Evolutionary conservation across 164 flowering plant species (phyloP).

Genomic region (Hamamelis virginiana): DNA sequence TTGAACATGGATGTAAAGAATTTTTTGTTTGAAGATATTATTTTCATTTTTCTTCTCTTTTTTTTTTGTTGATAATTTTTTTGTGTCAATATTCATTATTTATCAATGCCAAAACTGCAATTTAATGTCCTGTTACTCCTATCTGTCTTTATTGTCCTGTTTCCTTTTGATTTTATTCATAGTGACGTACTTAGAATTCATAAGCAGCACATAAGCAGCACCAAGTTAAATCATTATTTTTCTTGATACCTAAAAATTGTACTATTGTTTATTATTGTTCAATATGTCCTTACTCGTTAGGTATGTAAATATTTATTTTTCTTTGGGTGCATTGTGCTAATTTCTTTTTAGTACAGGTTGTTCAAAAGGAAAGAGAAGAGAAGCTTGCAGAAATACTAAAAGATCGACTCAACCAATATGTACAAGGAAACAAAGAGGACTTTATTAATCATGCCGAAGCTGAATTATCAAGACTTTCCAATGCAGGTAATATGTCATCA

Average conservation of each 20-base stretch:
- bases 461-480: slow-evolving; percentile 82
- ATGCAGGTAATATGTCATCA: slow-evolving; percentile 55
- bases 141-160: no score
- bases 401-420: slow-evolving; percentile 72
- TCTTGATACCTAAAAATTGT: neutral
- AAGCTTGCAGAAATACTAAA: slow-evolving; percentile 68
- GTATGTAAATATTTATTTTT: neutral
- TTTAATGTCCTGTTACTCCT: no score
- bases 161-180: no score
- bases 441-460: slow-evolving; percentile 71
- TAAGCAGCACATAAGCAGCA: no score
- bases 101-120: no score
- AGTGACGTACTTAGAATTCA: no score
- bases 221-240: neutral
- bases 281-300: neutral
- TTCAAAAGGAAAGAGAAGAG: slow-evolving; percentile 96
- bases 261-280: neutral
- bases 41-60: no score
- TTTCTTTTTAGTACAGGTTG: slow-evolving; percentile 40
- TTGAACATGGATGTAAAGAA: no score
- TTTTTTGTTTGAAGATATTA: no score
- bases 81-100: no score
- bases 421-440: slow-evolving; percentile 74
- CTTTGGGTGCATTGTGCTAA: neutral
- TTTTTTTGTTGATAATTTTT: no score